phyloP scores from a whole-genome alignment of 2,329 filamentous ascomycete species.

The Aspergillus quadricinctus region DNA sequence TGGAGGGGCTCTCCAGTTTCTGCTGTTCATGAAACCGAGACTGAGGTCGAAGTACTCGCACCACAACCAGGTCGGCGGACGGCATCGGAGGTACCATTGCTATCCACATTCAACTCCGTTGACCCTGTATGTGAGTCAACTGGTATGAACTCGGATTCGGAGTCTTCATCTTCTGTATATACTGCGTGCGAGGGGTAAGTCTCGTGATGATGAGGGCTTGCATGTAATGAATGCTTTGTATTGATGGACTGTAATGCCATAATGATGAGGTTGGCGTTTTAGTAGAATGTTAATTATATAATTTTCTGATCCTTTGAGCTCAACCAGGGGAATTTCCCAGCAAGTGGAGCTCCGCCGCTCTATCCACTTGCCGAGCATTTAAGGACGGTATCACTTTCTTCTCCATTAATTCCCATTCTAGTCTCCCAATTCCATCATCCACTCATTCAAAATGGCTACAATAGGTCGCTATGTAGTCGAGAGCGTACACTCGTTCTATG shows the following conservation, averaged over 20 bases:
- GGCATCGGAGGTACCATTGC: not conserved
- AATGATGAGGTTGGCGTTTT: not conserved
- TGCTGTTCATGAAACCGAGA: not conserved
- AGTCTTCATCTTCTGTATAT: constrained; percentile 22
- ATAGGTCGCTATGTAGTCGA: not conserved
- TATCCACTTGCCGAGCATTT: not conserved
- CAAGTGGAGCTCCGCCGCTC: not conserved
- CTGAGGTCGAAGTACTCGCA: not conserved
- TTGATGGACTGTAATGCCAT: not conserved
- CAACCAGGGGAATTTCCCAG: not conserved
- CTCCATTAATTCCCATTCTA: not conserved
- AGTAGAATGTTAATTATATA: not conserved
- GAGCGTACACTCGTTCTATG: not conserved
- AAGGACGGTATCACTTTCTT: not conserved
- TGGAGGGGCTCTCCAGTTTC: not conserved
- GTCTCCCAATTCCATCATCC: not conserved
- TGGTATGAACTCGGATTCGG: constrained; percentile 14
- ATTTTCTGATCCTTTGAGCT: not conserved
- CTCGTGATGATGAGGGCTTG: not conserved
- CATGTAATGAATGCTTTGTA: not conserved
- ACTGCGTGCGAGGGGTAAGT: constrained; percentile 19
- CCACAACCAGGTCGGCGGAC: not conserved
- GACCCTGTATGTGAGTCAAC: not conserved
- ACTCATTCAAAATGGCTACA: not conserved
- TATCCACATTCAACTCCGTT: not conserved